phyloP scores from a whole-genome alignment of 78 protist genomes.

The Chrysochromulina parva region DNA sequence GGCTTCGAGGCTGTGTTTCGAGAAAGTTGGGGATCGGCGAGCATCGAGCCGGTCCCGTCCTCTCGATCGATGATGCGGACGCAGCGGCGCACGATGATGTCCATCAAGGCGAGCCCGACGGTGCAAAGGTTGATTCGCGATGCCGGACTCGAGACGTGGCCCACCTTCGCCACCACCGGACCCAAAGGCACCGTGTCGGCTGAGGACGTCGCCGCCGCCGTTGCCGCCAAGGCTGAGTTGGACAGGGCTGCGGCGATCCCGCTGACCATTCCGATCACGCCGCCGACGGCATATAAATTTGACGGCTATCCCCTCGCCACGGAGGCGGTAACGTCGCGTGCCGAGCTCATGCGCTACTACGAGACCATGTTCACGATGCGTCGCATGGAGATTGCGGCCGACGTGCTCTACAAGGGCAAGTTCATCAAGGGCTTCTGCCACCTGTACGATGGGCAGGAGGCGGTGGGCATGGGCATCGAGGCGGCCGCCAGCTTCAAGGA shows the following conservation, averaged over 20 bases:
- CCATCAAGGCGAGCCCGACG: background rate
- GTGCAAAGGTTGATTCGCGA: background rate
- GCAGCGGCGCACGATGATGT: background rate
- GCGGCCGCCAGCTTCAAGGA: conserved; percentile 72
- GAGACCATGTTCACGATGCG: conserved; percentile 39
- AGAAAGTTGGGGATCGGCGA: too few relatives aligned
- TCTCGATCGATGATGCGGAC: too few relatives aligned
- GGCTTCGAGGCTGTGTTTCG: too few relatives aligned
- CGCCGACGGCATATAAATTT: background rate
- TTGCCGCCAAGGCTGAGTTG: background rate
- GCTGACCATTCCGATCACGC: background rate
- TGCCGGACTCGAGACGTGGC: background rate
- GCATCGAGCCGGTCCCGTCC: too few relatives aligned
- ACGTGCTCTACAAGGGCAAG: conserved; percentile 75
- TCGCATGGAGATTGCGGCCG: conserved; percentile 71
- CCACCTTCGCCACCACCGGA: background rate
- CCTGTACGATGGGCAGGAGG: conserved; percentile 92
- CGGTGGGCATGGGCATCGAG: conserved; percentile 84
- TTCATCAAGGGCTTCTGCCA: conserved; percentile 95
- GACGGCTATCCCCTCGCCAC: background rate
- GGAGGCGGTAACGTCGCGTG: background rate
- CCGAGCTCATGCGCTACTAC: background rate
- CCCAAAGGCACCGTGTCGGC: background rate
- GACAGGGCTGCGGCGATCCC: background rate
- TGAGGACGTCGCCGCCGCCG: background rate